Evolutionary conservation across 257 asterid species (phyloP).

Genomic region (Orobanche coerulescens): DNA sequence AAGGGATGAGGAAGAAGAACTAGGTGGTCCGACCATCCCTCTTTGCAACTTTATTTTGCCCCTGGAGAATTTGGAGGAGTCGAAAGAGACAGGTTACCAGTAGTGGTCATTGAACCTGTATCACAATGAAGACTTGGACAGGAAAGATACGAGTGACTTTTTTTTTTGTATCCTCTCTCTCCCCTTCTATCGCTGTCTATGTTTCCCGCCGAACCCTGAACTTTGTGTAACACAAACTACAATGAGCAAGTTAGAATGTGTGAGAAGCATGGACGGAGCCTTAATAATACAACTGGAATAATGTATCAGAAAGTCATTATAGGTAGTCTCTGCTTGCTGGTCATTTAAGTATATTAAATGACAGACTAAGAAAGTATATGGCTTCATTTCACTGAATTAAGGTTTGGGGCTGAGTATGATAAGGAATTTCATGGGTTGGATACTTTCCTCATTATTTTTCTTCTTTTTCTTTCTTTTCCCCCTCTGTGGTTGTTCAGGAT

Average conservation of each 20-base stretch:
- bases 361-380: not conserved
- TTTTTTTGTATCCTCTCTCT: not conserved
- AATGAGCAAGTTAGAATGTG: constrained; percentile 8
- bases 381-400: constrained; percentile 12
- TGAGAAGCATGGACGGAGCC: constrained; percentile 13
- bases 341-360: constrained; percentile 5
- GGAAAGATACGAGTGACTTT: not conserved
- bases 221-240: not conserved
- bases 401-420: constrained; percentile 3
- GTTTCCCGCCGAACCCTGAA: not conserved
- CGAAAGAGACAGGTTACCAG: not conserved
- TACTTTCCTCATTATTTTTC: constrained; percentile 7
- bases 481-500: constrained; percentile 32
- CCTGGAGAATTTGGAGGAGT: constrained; percentile 1
- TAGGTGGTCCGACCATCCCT: not conserved
- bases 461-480: too few relatives aligned
- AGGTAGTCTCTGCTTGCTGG: not conserved
- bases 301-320: not conserved
- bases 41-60: not conserved
- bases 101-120: not conserved
- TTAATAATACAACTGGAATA: not conserved
- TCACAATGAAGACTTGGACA: constrained; percentile 2
- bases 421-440: not conserved
- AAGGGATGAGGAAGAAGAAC: constrained; percentile 6
- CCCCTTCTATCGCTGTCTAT: not conserved